Conservation (phyloP, 1,139 yeast species). For the Candida labiduridarum region DNA sequence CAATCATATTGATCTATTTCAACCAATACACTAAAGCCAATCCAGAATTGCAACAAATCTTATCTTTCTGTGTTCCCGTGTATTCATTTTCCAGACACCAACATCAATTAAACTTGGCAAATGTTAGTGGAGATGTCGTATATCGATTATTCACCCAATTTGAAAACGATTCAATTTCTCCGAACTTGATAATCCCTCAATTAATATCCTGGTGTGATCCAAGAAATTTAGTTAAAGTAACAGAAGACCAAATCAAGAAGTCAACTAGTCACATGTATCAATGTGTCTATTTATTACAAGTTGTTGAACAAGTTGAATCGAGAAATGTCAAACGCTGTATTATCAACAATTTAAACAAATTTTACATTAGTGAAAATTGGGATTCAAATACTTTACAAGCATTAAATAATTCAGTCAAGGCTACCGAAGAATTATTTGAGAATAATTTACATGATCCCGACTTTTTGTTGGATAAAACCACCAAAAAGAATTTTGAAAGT, state of each 20-base stretch:
- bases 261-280: conserved; percentile 62
- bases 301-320: conserved; percentile 52
- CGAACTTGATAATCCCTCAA: conserved; percentile 71
- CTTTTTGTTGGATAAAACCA: conserved; percentile 43
- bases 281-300: conserved; percentile 56
- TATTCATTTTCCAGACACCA: conserved; percentile 77
- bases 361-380: conserved; percentile 36
- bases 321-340: conserved; percentile 60
- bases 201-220: conserved; percentile 89
- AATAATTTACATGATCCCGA: conserved; percentile 28
- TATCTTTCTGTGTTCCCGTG: conserved; percentile 88
- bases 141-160: conserved; percentile 48
- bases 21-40: conserved; percentile 66
- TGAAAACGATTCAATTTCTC: conserved; percentile 37
- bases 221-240: conserved; percentile 56
- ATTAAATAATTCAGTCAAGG: conserved; percentile 35
- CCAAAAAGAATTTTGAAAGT: conserved; percentile 50
- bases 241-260: conserved; percentile 38
- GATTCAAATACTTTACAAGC: conserved; percentile 36
- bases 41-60: conserved; percentile 73
- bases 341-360: conserved; percentile 53
- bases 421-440: conserved; percentile 26
- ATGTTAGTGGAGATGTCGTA: conserved; percentile 68
- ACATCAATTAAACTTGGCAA: conserved; percentile 71
- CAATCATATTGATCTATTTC: conserved; percentile 73